phyloP scores from a whole-genome alignment of 2,329 filamentous ascomycete genomes.

The Ophiostoma piceae region DNA sequence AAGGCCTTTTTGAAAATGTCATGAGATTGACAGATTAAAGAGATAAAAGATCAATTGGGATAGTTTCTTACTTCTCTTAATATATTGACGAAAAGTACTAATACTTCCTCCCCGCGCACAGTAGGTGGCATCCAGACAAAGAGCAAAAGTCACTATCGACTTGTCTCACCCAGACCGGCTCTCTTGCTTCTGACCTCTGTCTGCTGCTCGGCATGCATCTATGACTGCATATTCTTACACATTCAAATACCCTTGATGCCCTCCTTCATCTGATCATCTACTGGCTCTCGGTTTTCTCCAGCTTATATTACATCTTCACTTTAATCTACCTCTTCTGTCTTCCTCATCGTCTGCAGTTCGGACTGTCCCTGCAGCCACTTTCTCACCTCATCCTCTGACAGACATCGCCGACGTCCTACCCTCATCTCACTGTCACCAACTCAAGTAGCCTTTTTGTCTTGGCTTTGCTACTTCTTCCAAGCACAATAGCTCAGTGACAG shows the following conservation, averaged over 20 bases:
- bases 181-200: background rate
- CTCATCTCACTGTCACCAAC: background rate
- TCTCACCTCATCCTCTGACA: background rate
- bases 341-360: background rate
- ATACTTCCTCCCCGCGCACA: conserved; percentile 1
- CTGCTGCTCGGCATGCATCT: background rate
- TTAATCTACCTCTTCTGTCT: background rate
- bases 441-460: background rate
- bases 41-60: background rate
- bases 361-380: conserved; percentile 1
- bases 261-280: background rate
- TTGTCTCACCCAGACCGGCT: background rate
- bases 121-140: background rate
- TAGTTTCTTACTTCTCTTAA: background rate
- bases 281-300: conserved; percentile 2
- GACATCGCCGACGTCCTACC: conserved; percentile 2
- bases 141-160: background rate
- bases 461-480: background rate
- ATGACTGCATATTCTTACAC: background rate
- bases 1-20: background rate
- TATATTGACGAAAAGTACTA: background rate
- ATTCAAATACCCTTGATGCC: background rate
- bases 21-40: background rate
- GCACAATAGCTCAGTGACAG: background rate
- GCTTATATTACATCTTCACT: background rate